phyloP scores from a whole-genome alignment of 345 rosid species.

The Microcos paniculata region DNA sequence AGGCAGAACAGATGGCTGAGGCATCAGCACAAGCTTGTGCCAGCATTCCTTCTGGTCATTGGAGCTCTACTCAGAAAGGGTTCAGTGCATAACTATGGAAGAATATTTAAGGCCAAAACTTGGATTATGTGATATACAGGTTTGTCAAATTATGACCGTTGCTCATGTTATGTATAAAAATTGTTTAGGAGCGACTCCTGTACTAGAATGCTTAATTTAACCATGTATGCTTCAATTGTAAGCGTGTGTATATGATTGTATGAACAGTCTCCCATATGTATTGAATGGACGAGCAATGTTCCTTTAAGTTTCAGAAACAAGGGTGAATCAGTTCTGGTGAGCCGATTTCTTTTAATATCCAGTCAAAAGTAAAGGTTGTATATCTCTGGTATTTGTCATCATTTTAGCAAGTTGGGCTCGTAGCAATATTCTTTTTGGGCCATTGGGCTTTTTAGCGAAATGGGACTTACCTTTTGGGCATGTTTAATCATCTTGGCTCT shows the following conservation, averaged over 20 bases:
- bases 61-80: slow-evolving; percentile 84
- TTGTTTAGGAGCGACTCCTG: not conserved
- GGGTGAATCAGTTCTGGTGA: not conserved
- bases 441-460: no score
- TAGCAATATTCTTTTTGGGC: no score
- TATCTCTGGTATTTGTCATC: not conserved
- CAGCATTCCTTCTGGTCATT: slow-evolving; percentile 57
- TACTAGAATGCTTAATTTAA: not conserved
- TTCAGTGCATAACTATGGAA: slow-evolving; percentile 60
- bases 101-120: not conserved
- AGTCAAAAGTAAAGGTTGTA: not conserved
- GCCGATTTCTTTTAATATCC: not conserved
- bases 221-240: not conserved
- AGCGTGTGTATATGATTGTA: not conserved
- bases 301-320: not conserved
- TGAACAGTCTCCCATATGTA: not conserved
- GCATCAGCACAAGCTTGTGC: slow-evolving; percentile 91
- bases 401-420: not conserved
- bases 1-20: slow-evolving; percentile 63
- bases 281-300: not conserved
- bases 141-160: not conserved
- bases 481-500: not conserved
- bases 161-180: not conserved
- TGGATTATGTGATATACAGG: not conserved
- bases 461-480: not conserved